These are phyloP conservation scores for Pseudogymnoascus sp. DNA, from an alignment of 2,329 filamentous ascomycete species.

Conservation along the genomic window DNA sequence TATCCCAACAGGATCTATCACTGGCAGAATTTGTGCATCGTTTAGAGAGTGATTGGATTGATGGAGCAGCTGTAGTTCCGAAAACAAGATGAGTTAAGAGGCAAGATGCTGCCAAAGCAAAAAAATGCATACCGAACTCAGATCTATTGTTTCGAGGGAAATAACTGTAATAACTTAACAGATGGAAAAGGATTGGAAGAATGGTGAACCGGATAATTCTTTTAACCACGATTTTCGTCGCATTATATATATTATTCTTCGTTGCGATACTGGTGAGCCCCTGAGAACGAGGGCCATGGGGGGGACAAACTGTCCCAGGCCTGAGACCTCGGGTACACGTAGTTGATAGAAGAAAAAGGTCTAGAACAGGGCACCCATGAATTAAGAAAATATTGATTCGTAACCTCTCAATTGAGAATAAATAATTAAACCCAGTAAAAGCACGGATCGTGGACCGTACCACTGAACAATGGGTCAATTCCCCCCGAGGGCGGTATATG, in stretches of 20 bases:
- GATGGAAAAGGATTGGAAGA: background rate
- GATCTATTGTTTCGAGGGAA: background rate
- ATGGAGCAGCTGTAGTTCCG: background rate
- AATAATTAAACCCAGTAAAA: background rate
- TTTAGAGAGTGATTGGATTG: background rate
- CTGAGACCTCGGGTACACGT: background rate
- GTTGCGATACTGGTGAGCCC: background rate
- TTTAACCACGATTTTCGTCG: background rate
- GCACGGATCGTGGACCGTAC: background rate
- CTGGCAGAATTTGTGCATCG: slow-evolving; percentile 16
- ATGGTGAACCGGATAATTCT: background rate
- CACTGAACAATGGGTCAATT: background rate
- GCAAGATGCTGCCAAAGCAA: background rate
- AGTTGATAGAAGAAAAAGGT: background rate
- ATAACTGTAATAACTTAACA: background rate
- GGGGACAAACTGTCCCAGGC: background rate
- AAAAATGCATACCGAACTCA: background rate
- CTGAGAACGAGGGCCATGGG: background rate
- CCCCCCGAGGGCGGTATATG: background rate
- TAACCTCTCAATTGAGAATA: background rate
- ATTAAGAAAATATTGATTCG: background rate
- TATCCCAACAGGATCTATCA: slow-evolving; percentile 35
- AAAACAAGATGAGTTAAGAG: background rate
- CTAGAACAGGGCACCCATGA: background rate
- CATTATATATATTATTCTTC: background rate